Evolutionary conservation across 2,329 filamentous ascomycete genomes (phyloP).

Genomic region (Phaeosphaeria sp.): DNA sequence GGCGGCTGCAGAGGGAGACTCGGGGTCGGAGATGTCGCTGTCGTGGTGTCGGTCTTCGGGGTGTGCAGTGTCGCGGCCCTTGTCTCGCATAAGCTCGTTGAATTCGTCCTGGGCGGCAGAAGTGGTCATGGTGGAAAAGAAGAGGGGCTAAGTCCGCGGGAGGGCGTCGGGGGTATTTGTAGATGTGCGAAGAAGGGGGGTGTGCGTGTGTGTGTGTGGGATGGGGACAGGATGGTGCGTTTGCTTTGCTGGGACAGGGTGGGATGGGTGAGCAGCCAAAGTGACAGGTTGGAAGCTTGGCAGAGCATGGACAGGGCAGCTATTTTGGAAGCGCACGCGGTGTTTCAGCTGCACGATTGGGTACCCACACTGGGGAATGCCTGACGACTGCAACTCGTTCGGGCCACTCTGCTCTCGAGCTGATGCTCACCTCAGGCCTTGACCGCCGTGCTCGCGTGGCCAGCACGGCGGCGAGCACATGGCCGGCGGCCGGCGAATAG

Average conservation of each 20-base stretch:
- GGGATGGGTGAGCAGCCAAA: not conserved
- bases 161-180: slow-evolving; percentile 2
- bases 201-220: slow-evolving; percentile 4
- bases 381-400: not conserved
- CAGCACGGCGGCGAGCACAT: slow-evolving; percentile 15
- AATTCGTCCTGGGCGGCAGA: slow-evolving; percentile 58
- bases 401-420: slow-evolving; percentile 20
- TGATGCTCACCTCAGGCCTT: slow-evolving; percentile 5
- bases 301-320: slow-evolving; percentile 4
- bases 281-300: slow-evolving; percentile 24
- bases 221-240: not conserved
- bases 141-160: slow-evolving; percentile 15
- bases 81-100: slow-evolving; percentile 58
- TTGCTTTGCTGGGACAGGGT: slow-evolving; percentile 1
- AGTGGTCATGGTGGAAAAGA: slow-evolving; percentile 50
- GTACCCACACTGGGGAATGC: slow-evolving; percentile 4
- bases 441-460: slow-evolving; percentile 12
- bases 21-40: slow-evolving; percentile 66
- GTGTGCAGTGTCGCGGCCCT: slow-evolving; percentile 51
- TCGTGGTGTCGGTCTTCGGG: slow-evolving; percentile 61
- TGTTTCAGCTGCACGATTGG: slow-evolving; percentile 15
- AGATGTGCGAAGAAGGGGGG: slow-evolving; percentile 8
- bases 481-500: slow-evolving; percentile 26
- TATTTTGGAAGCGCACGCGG: slow-evolving; percentile 14
- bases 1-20: slow-evolving; percentile 56